Evolutionary conservation across 2,329 filamentous ascomycete genomes (phyloP).

Genomic region (Dryadomyces quercivorus): DNA sequence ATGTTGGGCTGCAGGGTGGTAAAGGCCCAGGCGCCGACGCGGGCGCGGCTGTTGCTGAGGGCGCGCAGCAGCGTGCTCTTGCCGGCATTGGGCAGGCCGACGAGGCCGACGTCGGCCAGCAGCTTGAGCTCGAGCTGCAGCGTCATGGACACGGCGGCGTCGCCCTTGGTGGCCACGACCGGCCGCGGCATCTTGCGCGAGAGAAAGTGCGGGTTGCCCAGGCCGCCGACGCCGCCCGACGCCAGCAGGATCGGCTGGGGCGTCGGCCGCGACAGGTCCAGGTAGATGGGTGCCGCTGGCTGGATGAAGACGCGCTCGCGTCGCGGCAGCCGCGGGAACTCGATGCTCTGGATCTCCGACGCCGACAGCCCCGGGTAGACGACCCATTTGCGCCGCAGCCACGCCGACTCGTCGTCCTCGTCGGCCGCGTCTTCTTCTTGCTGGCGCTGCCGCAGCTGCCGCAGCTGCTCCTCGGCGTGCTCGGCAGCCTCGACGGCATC

Average conservation of each 20-base stretch:
- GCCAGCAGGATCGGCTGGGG: slow-evolving; percentile 74
- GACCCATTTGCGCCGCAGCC: slow-evolving; percentile 63
- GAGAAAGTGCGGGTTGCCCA: slow-evolving; percentile 90
- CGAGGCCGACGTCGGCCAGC: slow-evolving; percentile 85
- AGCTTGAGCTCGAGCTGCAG: slow-evolving; percentile 88
- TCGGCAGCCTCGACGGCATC: background rate
- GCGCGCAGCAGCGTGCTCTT: slow-evolving; percentile 87
- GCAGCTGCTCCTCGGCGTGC: slow-evolving; percentile 18
- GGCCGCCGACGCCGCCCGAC: slow-evolving; percentile 74
- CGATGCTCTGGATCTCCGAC: slow-evolving; percentile 48
- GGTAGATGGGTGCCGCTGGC: slow-evolving; percentile 57
- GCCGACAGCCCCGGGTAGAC: slow-evolving; percentile 68
- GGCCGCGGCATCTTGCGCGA: slow-evolving; percentile 63
- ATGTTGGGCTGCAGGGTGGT: slow-evolving; percentile 88
- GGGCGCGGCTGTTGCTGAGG: slow-evolving; percentile 75
- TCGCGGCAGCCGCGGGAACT: slow-evolving; percentile 37
- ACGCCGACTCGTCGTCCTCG: slow-evolving; percentile 29
- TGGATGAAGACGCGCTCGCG: slow-evolving; percentile 50
- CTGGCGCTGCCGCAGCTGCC: slow-evolving; percentile 26
- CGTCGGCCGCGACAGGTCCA: slow-evolving; percentile 67
- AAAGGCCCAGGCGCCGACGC: slow-evolving; percentile 92
- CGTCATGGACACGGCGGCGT: slow-evolving; percentile 63
- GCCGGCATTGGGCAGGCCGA: slow-evolving; percentile 89
- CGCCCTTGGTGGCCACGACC: slow-evolving; percentile 80
- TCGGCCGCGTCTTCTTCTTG: slow-evolving; percentile 26